phyloP scores from a whole-genome alignment of 441 rosid species.

The Geranium incanum region DNA sequence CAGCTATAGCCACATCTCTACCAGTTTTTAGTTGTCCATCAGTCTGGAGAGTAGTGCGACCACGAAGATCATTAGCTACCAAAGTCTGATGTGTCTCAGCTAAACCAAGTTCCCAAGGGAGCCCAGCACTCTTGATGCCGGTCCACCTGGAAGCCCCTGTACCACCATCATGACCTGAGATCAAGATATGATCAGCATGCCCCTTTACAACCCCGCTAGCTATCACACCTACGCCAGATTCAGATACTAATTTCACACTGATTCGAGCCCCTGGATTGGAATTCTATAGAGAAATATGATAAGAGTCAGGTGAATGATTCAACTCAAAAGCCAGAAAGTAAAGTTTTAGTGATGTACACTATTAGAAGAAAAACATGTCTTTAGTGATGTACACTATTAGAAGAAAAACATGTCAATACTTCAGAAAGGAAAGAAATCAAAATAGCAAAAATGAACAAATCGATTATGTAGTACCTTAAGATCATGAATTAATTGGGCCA shows the following conservation, averaged over 20 bases:
- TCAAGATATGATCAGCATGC: conserved; percentile 96
- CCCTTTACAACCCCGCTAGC: conserved; percentile 99
- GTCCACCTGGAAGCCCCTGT: conserved; percentile 99
- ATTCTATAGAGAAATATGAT: conserved; percentile 44
- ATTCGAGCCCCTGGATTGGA: conserved; percentile 91
- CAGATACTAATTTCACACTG: conserved; percentile 95
- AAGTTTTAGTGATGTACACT: no score
- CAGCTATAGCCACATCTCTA: conserved; percentile 95
- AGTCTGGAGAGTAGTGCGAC: conserved; percentile 93
- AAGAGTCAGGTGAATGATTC: conserved; percentile 10
- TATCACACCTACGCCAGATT: conserved; percentile 99
- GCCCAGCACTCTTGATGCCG: conserved; percentile 97
- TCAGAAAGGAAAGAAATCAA: no score
- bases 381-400: no score
- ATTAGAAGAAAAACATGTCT: no score
- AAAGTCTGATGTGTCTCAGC: conserved; percentile 99
- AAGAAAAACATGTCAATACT: no score
- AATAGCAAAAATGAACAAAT: no score
- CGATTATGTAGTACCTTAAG: conserved; percentile 56
- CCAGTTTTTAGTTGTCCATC: conserved; percentile 99
- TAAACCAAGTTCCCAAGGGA: conserved; percentile 99
- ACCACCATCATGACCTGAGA: conserved; percentile 99
- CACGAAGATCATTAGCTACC: conserved; percentile 99
- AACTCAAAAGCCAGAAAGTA: background rate
- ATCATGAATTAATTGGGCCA: conserved; percentile 96